phyloP scores from a whole-genome alignment of 176 grass and related monocot genomes.

The Melocanna baccifera region DNA sequence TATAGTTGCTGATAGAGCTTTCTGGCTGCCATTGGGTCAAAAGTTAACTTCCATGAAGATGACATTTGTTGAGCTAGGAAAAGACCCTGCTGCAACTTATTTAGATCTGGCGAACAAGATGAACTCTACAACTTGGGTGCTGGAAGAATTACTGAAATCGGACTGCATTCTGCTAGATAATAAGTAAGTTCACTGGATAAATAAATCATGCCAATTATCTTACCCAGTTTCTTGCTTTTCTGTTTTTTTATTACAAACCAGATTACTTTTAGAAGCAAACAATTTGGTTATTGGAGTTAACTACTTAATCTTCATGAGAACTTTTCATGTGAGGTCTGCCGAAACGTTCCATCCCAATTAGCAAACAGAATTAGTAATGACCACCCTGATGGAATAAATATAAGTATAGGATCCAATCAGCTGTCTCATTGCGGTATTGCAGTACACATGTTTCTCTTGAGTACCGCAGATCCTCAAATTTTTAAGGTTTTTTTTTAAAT shows the following conservation, averaged over 20 bases:
- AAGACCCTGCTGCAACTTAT: constrained; percentile 26
- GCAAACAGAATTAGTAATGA: background rate
- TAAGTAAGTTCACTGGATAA: constrained; percentile 49
- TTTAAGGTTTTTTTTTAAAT: background rate
- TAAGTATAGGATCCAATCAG: constrained; percentile 14
- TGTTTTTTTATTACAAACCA: constrained; percentile 18
- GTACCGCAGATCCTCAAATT: background rate
- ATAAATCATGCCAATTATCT: background rate
- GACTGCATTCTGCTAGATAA: constrained; percentile 59
- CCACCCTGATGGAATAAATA: background rate
- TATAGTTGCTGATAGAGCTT: constrained; percentile 55
- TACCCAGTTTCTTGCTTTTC: background rate
- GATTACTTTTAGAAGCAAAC: constrained; percentile 25
- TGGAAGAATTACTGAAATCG: constrained; percentile 37
- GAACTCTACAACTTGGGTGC: constrained; percentile 32
- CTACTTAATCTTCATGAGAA: constrained; percentile 6
- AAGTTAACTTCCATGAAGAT: constrained; percentile 64
- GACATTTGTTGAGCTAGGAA: constrained; percentile 35
- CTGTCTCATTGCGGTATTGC: background rate
- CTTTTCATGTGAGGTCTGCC: background rate
- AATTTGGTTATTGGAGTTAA: background rate
- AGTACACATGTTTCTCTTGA: background rate
- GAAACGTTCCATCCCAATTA: constrained; percentile 7
- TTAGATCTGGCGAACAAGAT: constrained; percentile 20
- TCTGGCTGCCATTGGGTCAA: constrained; percentile 60